Evolutionary conservation across 2,329 filamentous ascomycete species (phyloP), one percentile per base, ranked within the genome.

Genomic region (Rhytidhysteron rufulum): DNA sequence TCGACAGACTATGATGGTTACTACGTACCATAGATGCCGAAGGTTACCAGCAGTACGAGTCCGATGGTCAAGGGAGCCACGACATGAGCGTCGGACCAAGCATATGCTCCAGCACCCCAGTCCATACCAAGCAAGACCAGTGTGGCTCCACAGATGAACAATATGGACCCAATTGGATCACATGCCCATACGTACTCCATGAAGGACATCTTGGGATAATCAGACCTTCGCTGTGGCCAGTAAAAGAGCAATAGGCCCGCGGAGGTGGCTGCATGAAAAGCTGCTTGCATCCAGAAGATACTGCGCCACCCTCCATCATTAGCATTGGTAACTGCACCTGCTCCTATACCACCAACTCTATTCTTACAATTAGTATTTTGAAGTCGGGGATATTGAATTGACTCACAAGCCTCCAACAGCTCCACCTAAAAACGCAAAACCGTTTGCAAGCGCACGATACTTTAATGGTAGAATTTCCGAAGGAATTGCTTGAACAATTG

Each of bases 201-300:
- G 19, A 68, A 39, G 3, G 62, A 53, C 62, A 71, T 64, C 39
- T 61, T 67, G 1, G 63, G 57, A 18, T 61, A 64, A 34, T 69
- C 63, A 5, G 47, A 45, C 32, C 53, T 57, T 45, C 68, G 68
- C 3, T 67, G 64, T 19, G 70, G 70, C 63, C 67, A 67, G 63
- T 77, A 71, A 54, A 74, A 70, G 19, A 68, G 45, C 24, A 78
- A 52, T 22, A 79, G 55, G 3, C 75, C 74, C 1, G 75, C 25
- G 2, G 68, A 65, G 0, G 73, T 75, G 11, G 68, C 57, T 7
- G 67, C 65, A 44, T 78, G 75, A 43, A 79, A 72, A 5, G 65
- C 74, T 1, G 75, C 75, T 55, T 79, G 76, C 11, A 79, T 76
- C 76, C 76, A 80, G 52, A 78, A 80, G 47, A 80, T 79, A 48